Conservation (phyloP, 139 green algal genomes). For the Chara braunii region DNA sequence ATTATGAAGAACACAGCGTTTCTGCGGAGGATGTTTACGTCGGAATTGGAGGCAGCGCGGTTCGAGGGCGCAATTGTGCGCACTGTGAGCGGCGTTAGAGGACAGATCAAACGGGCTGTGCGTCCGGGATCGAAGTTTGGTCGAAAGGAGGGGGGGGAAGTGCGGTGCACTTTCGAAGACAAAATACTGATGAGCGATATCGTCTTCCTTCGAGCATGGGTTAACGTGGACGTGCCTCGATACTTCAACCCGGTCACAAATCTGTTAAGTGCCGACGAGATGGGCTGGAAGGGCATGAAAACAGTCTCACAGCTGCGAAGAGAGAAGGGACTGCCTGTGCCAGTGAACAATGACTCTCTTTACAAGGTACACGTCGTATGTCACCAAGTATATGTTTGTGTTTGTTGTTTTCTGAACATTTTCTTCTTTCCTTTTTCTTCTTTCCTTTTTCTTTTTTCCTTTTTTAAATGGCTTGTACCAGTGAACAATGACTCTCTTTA, state of each 20-base stretch:
- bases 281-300: slow-evolving; percentile 71
- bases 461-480: slow-evolving; percentile 72
- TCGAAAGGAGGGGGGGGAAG: slow-evolving; percentile 56
- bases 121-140: slow-evolving; percentile 13
- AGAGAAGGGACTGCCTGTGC: slow-evolving; percentile 63
- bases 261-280: slow-evolving; percentile 52
- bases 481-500: slow-evolving; percentile 83
- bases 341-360: slow-evolving; percentile 73
- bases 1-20: slow-evolving; percentile 80
- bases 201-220: slow-evolving; percentile 87
- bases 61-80: slow-evolving; percentile 83
- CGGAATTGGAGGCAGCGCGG: slow-evolving; percentile 63
- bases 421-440: neutral
- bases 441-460: too few relatives aligned
- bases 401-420: neutral
- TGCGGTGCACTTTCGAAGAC: slow-evolving; percentile 88
- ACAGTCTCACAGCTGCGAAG: slow-evolving; percentile 81
- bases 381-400: neutral
- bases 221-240: slow-evolving; percentile 78
- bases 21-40: slow-evolving; percentile 90
- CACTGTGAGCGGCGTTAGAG: slow-evolving; percentile 86
- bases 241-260: slow-evolving; percentile 90
- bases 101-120: slow-evolving; percentile 73
- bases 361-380: slow-evolving; percentile 53
- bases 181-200: slow-evolving; percentile 89